Base-by-base conservation (phyloP, 208 protist species). In the Trypanosoma rangeli region DNA sequence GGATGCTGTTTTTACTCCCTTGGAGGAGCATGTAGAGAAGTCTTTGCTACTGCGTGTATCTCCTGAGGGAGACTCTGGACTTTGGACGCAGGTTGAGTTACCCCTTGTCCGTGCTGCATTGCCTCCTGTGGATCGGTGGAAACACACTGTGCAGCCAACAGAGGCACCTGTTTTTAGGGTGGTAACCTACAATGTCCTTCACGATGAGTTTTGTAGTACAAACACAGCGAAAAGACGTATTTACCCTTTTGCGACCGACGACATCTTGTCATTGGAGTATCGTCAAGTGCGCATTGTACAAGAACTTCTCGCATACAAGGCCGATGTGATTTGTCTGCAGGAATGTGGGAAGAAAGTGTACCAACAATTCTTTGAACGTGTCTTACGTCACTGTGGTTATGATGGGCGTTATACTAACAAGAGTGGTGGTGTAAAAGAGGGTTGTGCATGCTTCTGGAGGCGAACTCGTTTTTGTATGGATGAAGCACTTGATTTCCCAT, bases 111-210 rank as follows among this genome's bases (percentile, higher is more conserved):
- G 72, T 22, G 13, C 26, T 37, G 66, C 84, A 31, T 78, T 84
- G 18, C 80, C 83, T 8, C 73, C 76, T 8, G 70, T 88, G 66
- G 70, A 85, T 28, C 82, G 89, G 16, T 94, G 89, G 89, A 58
- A 77, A 49, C 63, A 80, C 26, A 93, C 87, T n/a, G 7, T 58
- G 24, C 53, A 64, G n/a, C 24, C 81, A 22, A 22, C 68, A 10
- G 62, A 78, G n/a, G 77, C 85, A 8, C 78, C 76, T 20, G 69
- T 53, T 22, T 90, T 97, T 49, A 86, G 91, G 39, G 87, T 95
- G 0, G 79, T 93, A n/a, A 85, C 88, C 22, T 97, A 97, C 80
- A 97, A 97, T 77, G 86, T 97, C 9, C 83, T 97, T 9, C 85
- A 95, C 73, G 93, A 97, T 61, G 84, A 86, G 55, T 94, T 94